phyloP scores from a whole-genome alignment of 441 rosid genomes.

The Biscutella laevigata region DNA sequence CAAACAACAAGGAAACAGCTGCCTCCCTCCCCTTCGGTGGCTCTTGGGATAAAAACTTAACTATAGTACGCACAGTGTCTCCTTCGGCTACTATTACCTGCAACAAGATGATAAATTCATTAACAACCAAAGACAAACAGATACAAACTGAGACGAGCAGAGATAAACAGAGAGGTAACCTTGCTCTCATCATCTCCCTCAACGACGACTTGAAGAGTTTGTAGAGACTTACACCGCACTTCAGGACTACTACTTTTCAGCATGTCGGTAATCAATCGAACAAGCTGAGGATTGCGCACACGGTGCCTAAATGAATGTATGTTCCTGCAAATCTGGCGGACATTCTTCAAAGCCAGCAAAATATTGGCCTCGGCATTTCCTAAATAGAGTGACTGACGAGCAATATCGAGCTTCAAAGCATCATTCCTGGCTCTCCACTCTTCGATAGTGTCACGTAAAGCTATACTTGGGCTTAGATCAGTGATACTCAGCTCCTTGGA shows the following conservation, averaged over 20 bases:
- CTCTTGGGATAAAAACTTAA: constrained; percentile 74
- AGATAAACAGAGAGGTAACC: constrained; percentile 38
- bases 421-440: constrained; percentile 97
- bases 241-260: constrained; percentile 63
- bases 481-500: constrained; percentile 51
- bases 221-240: constrained; percentile 65
- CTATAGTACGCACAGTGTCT: constrained; percentile 81
- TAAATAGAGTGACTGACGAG: constrained; percentile 53
- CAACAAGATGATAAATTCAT: not conserved
- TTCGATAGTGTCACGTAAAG: constrained; percentile 80
- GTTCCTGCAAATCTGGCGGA: constrained; percentile 48
- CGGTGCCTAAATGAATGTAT: constrained; percentile 44
- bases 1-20: constrained; percentile 79
- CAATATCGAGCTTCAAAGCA: constrained; percentile 74
- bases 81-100: constrained; percentile 87
- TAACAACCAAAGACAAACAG: not conserved
- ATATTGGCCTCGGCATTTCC: constrained; percentile 61
- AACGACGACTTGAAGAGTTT: constrained; percentile 65
- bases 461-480: constrained; percentile 72
- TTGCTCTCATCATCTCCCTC: constrained; percentile 80
- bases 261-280: constrained; percentile 70
- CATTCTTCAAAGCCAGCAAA: constrained; percentile 48
- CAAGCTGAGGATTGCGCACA: constrained; percentile 55
- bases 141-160: not conserved
- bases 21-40: constrained; percentile 74